Conservation (phyloP, 345 rosid species). For the Salix koriyanagi region DNA sequence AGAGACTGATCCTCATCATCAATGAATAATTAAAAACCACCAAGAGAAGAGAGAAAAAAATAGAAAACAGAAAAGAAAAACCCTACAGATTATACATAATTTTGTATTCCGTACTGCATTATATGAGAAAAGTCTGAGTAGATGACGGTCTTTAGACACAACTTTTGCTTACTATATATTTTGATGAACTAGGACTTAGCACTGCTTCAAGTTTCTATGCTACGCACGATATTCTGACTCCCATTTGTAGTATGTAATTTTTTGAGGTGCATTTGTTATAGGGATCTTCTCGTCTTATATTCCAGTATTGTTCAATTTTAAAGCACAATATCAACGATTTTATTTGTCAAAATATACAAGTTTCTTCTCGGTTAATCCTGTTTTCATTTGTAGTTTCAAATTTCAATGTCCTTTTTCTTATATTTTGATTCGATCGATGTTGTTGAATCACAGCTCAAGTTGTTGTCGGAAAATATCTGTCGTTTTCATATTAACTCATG, state of each 20-base stretch:
- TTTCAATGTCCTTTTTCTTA: not conserved
- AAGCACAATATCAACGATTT: no score
- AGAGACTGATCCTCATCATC: conserved; percentile 50
- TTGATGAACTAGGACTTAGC: not conserved
- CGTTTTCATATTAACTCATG: not conserved
- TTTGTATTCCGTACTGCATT: not conserved
- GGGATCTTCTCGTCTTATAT: no score
- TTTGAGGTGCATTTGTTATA: not conserved
- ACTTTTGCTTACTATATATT: not conserved
- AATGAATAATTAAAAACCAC: conserved; percentile 1
- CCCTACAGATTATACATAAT: not conserved
- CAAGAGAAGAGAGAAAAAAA: not conserved
- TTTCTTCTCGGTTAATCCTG: no score
- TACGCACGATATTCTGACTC: not conserved
- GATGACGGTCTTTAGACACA: not conserved
- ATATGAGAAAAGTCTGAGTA: not conserved
- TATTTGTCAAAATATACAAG: no score
- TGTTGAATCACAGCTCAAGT: not conserved
- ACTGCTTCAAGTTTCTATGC: not conserved
- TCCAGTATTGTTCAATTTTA: no score
- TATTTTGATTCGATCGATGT: not conserved
- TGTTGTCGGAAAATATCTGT: not conserved
- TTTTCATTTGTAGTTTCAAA: no score
- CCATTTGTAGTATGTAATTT: conserved; percentile 1
- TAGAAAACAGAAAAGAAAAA: no score